phyloP scores from a whole-genome alignment of 1,284 basidiomycete genomes.

The Ceratobasidium sp. region DNA sequence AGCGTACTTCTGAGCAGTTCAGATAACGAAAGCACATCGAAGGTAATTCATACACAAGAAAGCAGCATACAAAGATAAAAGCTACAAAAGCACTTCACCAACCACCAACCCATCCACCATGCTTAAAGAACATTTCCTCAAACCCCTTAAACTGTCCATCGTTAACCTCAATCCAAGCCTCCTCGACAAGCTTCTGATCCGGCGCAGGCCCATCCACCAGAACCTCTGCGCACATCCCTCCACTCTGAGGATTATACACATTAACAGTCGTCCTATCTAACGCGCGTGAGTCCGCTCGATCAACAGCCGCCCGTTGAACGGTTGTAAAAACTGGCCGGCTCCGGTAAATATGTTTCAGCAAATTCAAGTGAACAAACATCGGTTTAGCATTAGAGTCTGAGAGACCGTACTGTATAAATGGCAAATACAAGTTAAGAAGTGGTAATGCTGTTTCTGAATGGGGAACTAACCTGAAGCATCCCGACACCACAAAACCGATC shows the following conservation, averaged over 20 bases:
- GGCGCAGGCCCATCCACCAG: slow-evolving; percentile 50
- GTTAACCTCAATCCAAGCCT: slow-evolving; percentile 46
- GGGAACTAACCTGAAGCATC: slow-evolving; percentile 56
- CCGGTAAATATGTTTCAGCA: slow-evolving; percentile 60
- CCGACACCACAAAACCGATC: slow-evolving; percentile 60
- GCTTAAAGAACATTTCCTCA: slow-evolving; percentile 50
- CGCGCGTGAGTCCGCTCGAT: slow-evolving; percentile 45
- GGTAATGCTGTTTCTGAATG: too few species aligned
- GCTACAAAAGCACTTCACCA: slow-evolving; percentile 43
- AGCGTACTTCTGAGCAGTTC: too few species aligned
- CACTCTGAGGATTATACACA: slow-evolving; percentile 46
- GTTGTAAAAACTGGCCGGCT: slow-evolving; percentile 51
- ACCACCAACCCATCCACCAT: slow-evolving; percentile 49
- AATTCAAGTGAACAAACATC: slow-evolving; percentile 62
- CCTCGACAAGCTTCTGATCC: slow-evolving; percentile 48
- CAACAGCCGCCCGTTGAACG: slow-evolving; percentile 49
- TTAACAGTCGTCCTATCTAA: slow-evolving; percentile 41
- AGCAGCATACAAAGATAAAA: background rate
- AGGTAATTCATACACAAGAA: too few species aligned
- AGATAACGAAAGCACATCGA: too few species aligned
- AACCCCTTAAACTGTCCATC: slow-evolving; percentile 50
- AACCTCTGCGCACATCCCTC: slow-evolving; percentile 53
- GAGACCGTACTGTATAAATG: slow-evolving; percentile 30
- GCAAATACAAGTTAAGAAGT: slow-evolving; percentile 24
- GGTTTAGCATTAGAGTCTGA: slow-evolving; percentile 56